These are phyloP conservation scores for Ophiostoma novo-ulmi DNA, from an alignment of 2,329 filamentous ascomycete species.

Conservation along the genomic window DNA sequence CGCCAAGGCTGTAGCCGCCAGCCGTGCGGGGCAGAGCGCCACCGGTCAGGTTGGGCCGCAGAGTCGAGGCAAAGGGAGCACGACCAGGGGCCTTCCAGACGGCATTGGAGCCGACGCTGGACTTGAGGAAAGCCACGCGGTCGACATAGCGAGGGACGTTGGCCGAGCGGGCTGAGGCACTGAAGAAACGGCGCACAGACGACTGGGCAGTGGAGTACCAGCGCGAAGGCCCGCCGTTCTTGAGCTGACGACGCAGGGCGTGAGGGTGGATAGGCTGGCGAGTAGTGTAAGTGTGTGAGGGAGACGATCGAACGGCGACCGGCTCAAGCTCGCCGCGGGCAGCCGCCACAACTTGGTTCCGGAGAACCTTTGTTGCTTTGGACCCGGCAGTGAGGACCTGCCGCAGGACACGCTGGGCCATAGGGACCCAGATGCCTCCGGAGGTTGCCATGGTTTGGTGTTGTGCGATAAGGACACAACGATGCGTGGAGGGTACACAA, in stretches of 20 bases:
- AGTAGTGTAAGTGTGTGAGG: constrained; percentile 15
- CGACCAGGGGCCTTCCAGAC: constrained; percentile 62
- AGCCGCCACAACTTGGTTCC: constrained; percentile 46
- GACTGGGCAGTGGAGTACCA: constrained; percentile 36
- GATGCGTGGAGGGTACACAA: background rate
- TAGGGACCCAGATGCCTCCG: constrained; percentile 54
- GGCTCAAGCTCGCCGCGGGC: constrained; percentile 41
- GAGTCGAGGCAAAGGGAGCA: constrained; percentile 79
- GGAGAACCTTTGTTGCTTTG: constrained; percentile 48
- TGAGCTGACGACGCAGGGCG: constrained; percentile 48
- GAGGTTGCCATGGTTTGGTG: constrained; percentile 45
- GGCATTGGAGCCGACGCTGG: constrained; percentile 46
- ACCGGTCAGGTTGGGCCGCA: constrained; percentile 88
- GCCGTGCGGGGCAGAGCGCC: constrained; percentile 78
- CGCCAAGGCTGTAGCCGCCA: constrained; percentile 75
- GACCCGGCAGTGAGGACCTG: constrained; percentile 41
- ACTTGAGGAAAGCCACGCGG: constrained; percentile 46
- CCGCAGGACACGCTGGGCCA: constrained; percentile 51
- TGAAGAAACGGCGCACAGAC: constrained; percentile 48
- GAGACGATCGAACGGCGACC: constrained; percentile 40
- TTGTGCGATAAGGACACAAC: background rate
- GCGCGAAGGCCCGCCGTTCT: constrained; percentile 35
- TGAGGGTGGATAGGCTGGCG: constrained; percentile 51
- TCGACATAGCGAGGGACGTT: constrained; percentile 40
- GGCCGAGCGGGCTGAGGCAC: constrained; percentile 36